Evolutionary conservation across 2,329 filamentous ascomycete species (phyloP).

Genomic region (Aspergillus neoniger): DNA sequence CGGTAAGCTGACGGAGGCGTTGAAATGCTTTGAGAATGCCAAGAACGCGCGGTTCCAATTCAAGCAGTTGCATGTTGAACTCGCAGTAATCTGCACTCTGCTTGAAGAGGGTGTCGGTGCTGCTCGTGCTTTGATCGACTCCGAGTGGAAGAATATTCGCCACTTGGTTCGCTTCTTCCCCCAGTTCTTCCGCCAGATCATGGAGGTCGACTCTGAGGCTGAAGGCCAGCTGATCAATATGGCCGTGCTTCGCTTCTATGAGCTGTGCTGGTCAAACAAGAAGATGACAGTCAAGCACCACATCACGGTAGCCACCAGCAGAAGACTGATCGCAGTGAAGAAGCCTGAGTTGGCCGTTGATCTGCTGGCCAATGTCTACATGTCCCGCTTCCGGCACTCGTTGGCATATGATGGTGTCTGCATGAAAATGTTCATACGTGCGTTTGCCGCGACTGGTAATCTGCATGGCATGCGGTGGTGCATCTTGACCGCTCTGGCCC

Average conservation of each 20-base stretch:
- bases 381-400: constrained; percentile 37
- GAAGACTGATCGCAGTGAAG: constrained; percentile 30
- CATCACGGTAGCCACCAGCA: constrained; percentile 31
- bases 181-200: constrained; percentile 40
- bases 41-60: constrained; percentile 32
- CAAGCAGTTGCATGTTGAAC: constrained; percentile 37
- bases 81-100: constrained; percentile 40
- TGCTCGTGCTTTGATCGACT: constrained; percentile 36
- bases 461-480: constrained; percentile 45
- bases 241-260: constrained; percentile 43
- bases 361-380: constrained; percentile 39
- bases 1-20: constrained; percentile 35
- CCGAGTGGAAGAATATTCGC: constrained; percentile 30
- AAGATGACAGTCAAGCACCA: constrained; percentile 40
- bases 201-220: constrained; percentile 24
- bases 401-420: constrained; percentile 39
- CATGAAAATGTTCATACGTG: constrained; percentile 42
- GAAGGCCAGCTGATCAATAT: constrained; percentile 35
- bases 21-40: constrained; percentile 35
- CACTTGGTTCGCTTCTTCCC: constrained; percentile 31
- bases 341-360: constrained; percentile 34
- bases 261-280: constrained; percentile 36
- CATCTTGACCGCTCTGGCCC: constrained; percentile 39
- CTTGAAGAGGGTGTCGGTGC: constrained; percentile 32
- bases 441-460: constrained; percentile 32